Base-by-base conservation (phyloP, 148 eudicot genomes). In the Nepenthes gracilis region DNA sequence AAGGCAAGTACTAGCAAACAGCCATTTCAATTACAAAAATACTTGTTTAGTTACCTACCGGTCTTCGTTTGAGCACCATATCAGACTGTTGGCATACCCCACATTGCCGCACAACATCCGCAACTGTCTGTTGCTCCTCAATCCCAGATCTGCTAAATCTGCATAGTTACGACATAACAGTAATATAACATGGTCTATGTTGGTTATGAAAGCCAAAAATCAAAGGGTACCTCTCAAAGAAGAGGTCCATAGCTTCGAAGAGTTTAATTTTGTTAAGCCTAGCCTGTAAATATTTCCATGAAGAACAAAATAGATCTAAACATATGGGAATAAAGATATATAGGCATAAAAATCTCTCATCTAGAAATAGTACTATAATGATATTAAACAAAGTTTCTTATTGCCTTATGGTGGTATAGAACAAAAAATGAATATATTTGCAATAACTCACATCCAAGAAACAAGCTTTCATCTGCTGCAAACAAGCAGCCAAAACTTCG, bases 391-490 rank as follows among this genome's bases (percentile, higher is more conserved):
- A 40, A 8, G 45, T 40, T 4, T 0, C 8, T 40, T 8, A 40
- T 40, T 40, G 4, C 23, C 8, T 3, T 40, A 40, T 40, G 45
- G 8, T 40, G 8, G 45, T 40, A 40, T 8, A 40, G 45, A 3
- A 23, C 23, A 23, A 23, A 23, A 23, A 8, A 8, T 40, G 6
- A 40, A 40, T 40, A 4, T 40, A 8, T 40, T 40, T 8, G 8
- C 45, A 4, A 40, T 8, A 75, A 75, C 85, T 72, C 77, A 87
- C 97, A 85, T 90, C 92, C 57, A 74, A 61, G 75, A 91, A 93
- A 71, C 95, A 86, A 60, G 85, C 76, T 70, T 93, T 93, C 96
- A 89, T 88, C 51, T 81, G 79, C 65, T 81, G 89, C 73, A 93
- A 83, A 68, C 95, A 79, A 67, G 83, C 62, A 61, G 81, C 84